phyloP scores from a whole-genome alignment of 1,284 basidiomycete genomes.

The Puccinia hordei region DNA sequence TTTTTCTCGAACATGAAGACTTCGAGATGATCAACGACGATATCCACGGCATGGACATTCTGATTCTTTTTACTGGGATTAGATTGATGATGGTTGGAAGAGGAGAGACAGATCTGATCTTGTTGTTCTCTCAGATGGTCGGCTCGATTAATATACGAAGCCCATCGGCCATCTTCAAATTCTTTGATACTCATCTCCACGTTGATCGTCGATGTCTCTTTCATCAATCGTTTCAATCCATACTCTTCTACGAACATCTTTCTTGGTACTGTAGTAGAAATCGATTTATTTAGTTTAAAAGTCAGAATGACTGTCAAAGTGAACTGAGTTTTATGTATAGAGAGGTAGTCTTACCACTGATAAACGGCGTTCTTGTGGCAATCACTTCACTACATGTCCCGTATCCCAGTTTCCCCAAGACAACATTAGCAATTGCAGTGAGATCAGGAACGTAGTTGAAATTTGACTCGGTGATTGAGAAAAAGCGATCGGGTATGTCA shows the following conservation, averaged over 20 bases:
- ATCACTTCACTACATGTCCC: conserved; percentile 58
- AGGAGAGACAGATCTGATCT: background rate
- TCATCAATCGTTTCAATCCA: conserved; percentile 69
- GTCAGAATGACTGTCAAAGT: too few relatives aligned
- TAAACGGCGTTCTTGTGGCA: conserved; percentile 53
- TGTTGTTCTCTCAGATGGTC: conserved; percentile 62
- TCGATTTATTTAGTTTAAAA: too few relatives aligned
- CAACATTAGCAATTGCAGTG: conserved; percentile 71
- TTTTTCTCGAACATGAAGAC: background rate
- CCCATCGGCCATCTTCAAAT: conserved; percentile 74
- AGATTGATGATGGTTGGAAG: background rate
- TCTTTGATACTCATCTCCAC: conserved; percentile 67
- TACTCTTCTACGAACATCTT: conserved; percentile 77
- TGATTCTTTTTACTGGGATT: background rate
- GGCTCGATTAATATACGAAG: conserved; percentile 65
- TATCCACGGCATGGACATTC: background rate
- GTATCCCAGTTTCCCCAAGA: conserved; percentile 70
- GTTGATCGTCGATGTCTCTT: conserved; percentile 66
- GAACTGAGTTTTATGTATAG: too few relatives aligned
- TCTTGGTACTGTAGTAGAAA: conserved; percentile 71
- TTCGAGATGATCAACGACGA: conserved; percentile 16
- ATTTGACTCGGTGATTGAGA: conserved; percentile 63
- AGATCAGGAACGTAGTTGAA: conserved; percentile 79
- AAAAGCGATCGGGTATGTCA: conserved; percentile 62
- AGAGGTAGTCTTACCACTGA: conserved; percentile 53